phyloP scores from a whole-genome alignment of 805 yeast species.

The Cyberlindnera xishuangbannaensis region DNA sequence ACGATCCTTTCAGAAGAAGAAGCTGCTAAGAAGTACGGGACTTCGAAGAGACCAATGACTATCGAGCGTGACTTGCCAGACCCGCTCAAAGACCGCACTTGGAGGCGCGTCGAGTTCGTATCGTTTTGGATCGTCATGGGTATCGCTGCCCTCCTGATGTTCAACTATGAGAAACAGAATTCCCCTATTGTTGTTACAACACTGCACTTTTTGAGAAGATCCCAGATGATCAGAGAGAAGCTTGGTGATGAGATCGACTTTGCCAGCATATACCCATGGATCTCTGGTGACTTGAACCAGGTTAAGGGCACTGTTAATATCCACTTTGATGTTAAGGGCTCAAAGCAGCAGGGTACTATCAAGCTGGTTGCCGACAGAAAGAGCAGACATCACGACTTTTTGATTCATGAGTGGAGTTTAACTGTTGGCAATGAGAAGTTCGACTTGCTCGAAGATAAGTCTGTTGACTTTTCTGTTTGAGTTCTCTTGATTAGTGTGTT shows the following conservation, averaged over 20 bases:
- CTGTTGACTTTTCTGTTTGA: slow-evolving; percentile 27
- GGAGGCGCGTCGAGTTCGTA: slow-evolving; percentile 48
- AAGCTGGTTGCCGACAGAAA: slow-evolving; percentile 68
- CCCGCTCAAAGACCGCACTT: slow-evolving; percentile 51
- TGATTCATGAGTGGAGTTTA: slow-evolving; percentile 59
- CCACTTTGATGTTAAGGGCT: slow-evolving; percentile 64
- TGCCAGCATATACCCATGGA: slow-evolving; percentile 80
- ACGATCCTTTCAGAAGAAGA: slow-evolving; percentile 8
- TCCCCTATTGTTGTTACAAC: slow-evolving; percentile 88
- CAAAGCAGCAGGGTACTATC: slow-evolving; percentile 48
- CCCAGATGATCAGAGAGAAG: slow-evolving; percentile 50
- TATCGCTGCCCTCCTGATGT: slow-evolving; percentile 54
- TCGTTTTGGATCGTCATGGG: slow-evolving; percentile 50
- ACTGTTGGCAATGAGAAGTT: slow-evolving; percentile 38
- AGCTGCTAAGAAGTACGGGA: slow-evolving; percentile 4
- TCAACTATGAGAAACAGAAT: slow-evolving; percentile 88
- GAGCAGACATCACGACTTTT: slow-evolving; percentile 49
- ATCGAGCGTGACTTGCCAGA: slow-evolving; percentile 80
- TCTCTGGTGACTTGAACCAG: slow-evolving; percentile 77
- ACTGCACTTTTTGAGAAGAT: slow-evolving; percentile 77
- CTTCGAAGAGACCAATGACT: slow-evolving; percentile 18
- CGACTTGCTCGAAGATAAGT: slow-evolving; percentile 46
- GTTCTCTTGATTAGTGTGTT: no score
- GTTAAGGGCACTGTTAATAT: slow-evolving; percentile 78
- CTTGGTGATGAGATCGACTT: slow-evolving; percentile 77